phyloP scores from a whole-genome alignment of 2,329 filamentous ascomycete genomes.

The Teratosphaeria zuluensis region DNA sequence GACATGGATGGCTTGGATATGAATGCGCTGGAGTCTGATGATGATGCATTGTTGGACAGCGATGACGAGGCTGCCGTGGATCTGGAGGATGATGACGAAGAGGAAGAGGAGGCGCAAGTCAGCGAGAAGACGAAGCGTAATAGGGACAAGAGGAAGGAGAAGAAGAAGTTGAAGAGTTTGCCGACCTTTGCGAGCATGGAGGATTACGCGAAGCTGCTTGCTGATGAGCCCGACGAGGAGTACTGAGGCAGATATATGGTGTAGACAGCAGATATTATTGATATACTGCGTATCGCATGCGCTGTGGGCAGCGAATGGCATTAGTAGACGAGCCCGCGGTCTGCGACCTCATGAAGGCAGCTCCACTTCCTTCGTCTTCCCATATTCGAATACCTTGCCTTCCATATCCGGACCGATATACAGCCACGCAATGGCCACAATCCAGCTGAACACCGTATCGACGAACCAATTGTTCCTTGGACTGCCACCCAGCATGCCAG shows the following conservation, averaged over 20 bases:
- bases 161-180: conserved; percentile 76
- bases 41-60: conserved; percentile 33
- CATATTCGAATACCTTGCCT: conserved; percentile 47
- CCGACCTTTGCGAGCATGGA: conserved; percentile 90
- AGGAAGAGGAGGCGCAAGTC: conserved; percentile 19
- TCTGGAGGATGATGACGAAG: conserved; percentile 26
- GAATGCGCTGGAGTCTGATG: conserved; percentile 26
- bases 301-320: too few relatives aligned
- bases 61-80: conserved; percentile 36
- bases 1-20: conserved; percentile 47
- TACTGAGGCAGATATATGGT: neutral
- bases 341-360: conserved; percentile 1
- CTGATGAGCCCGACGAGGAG: conserved; percentile 14
- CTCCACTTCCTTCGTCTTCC: conserved; percentile 39
- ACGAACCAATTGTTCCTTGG: conserved; percentile 43
- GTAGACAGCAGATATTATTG: neutral
- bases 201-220: conserved; percentile 67
- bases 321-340: too few relatives aligned
- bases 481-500: conserved; percentile 42
- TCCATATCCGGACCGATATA: conserved; percentile 50
- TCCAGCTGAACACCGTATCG: conserved; percentile 47
- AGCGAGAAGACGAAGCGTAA: conserved; percentile 21
- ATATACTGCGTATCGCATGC: too few relatives aligned
- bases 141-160: conserved; percentile 70
- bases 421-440: conserved; percentile 45